These are phyloP conservation scores for Cladosporium sp. DNA, from an alignment of 2,329 filamentous ascomycete species.

Conservation along the genomic window DNA sequence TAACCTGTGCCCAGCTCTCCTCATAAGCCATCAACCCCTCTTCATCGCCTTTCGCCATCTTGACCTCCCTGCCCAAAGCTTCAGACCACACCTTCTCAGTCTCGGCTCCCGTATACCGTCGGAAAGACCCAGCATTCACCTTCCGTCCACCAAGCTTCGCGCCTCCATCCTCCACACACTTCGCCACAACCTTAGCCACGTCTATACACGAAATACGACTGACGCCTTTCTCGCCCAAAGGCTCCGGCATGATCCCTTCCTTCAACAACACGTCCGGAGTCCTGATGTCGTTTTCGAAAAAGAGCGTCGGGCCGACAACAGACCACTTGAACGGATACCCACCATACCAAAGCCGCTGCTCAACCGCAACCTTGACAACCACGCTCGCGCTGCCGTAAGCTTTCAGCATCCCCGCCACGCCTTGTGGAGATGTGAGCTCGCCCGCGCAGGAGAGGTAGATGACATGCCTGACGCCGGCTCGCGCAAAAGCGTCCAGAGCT, in stretches of 20 bases:
- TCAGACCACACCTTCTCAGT: not conserved
- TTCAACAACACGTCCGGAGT: not conserved
- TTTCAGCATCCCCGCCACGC: not conserved
- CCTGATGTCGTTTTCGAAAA: slow-evolving; percentile 6
- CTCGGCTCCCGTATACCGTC: not conserved
- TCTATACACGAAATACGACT: not conserved
- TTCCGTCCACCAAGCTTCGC: not conserved
- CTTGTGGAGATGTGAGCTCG: not conserved
- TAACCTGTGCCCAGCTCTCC: not conserved
- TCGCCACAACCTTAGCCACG: slow-evolving; percentile 1
- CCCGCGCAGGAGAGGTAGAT: slow-evolving; percentile 15
- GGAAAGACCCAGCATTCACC: slow-evolving; percentile 6
- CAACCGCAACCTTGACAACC: not conserved
- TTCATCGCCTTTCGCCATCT: not conserved
- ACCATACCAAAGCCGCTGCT: not conserved
- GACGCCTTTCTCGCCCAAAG: slow-evolving; percentile 14
- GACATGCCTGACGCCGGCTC: slow-evolving; percentile 41
- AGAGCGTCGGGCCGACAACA: slow-evolving; percentile 7
- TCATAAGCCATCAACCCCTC: slow-evolving; percentile 7
- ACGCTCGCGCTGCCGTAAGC: not conserved
- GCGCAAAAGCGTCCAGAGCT: slow-evolving; percentile 57
- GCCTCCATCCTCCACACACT: not conserved
- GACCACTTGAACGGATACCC: slow-evolving; percentile 4
- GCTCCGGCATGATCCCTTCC: slow-evolving; percentile 16
- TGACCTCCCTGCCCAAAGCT: not conserved